Conservation (phyloP, 2,329 filamentous ascomycete species). For the Aspergillus tamarii region DNA sequence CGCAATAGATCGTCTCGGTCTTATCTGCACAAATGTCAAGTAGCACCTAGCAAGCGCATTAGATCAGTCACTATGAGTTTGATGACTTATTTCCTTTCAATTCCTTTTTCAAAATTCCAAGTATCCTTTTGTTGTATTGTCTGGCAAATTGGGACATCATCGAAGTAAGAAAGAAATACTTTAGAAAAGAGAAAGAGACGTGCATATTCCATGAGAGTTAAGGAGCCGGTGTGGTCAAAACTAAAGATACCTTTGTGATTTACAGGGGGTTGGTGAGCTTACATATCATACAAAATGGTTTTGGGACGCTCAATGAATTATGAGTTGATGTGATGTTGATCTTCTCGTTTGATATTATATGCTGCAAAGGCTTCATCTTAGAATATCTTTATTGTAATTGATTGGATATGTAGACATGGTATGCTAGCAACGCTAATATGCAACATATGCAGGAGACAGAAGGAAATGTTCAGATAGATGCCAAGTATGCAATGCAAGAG, state of each 20-base stretch:
- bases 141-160: background rate
- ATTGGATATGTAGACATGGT: background rate
- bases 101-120: background rate
- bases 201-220: background rate
- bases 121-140: background rate
- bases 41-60: constrained; percentile 9
- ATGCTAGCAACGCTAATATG: constrained; percentile 5
- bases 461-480: background rate
- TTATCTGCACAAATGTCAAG: constrained; percentile 1
- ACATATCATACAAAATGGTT: background rate
- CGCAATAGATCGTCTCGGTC: constrained; percentile 4
- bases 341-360: background rate
- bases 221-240: background rate
- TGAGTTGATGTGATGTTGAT: background rate
- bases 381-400: background rate
- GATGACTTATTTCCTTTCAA: constrained; percentile 14
- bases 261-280: background rate
- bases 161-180: background rate
- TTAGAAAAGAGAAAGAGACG: background rate
- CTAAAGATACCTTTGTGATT: background rate
- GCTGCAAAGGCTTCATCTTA: background rate
- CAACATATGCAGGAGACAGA: background rate
- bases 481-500: background rate
- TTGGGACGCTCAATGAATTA: background rate
- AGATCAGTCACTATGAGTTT: constrained; percentile 16